Conservation (phyloP, 1,284 basidiomycete species). For the Marasmius tenuissimus region DNA sequence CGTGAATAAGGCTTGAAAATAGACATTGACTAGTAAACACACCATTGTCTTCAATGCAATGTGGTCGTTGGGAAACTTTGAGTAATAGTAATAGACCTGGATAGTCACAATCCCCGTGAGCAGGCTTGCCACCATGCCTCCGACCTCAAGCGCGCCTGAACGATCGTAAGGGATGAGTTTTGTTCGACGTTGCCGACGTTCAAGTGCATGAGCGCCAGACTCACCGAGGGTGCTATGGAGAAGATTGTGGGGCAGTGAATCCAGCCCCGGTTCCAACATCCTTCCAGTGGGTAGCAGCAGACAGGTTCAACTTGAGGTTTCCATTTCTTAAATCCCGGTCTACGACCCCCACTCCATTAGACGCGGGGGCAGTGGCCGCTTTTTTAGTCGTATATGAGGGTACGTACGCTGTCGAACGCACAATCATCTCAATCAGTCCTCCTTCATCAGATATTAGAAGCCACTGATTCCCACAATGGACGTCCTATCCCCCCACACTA, state of each 20-base stretch:
- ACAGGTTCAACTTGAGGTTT: not conserved
- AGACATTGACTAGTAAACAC: not conserved
- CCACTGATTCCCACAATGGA: too few relatives aligned
- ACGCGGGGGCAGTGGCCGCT: too few relatives aligned
- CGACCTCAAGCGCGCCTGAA: conserved; percentile 6
- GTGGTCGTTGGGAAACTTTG: conserved; percentile 10
- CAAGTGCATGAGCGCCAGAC: not conserved
- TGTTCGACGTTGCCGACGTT: not conserved
- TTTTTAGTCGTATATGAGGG: too few relatives aligned
- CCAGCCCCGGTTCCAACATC: not conserved
- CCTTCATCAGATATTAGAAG: too few relatives aligned
- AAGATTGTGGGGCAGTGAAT: not conserved
- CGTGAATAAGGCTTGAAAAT: not conserved
- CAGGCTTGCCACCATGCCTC: conserved; percentile 4
- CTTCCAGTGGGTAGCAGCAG: not conserved
- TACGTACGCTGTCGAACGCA: too few relatives aligned
- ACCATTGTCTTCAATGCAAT: conserved; percentile 6
- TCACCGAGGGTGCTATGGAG: not conserved
- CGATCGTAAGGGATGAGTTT: not conserved
- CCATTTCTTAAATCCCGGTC: not conserved
- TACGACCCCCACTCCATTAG: not conserved
- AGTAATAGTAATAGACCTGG: conserved; percentile 8
- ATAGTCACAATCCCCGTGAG: conserved; percentile 7
- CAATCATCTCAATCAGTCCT: too few relatives aligned
- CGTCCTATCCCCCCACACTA: too few relatives aligned